Evolutionary conservation across 257 asterid genomes (phyloP).

Genomic region (Scutellaria galericulata): DNA sequence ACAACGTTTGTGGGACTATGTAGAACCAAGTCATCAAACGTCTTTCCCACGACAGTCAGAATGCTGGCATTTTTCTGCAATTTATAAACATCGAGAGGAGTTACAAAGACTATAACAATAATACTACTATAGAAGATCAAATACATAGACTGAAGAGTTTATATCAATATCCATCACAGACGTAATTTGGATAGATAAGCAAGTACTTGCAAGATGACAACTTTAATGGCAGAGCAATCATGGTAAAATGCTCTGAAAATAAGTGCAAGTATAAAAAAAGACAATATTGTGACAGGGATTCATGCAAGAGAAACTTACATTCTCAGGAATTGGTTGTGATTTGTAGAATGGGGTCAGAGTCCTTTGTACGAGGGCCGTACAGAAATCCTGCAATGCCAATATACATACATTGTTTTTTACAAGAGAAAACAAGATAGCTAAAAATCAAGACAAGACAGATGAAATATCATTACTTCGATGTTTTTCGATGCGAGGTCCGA

Average conservation of each 20-base stretch:
- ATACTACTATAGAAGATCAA: too few species aligned
- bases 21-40: slow-evolving; percentile 78
- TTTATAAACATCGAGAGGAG: slow-evolving; percentile 21
- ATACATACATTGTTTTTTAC: slow-evolving; percentile 1
- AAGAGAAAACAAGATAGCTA: slow-evolving; percentile 18
- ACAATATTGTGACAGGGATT: neutral
- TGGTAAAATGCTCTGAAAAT: neutral
- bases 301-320: slow-evolving; percentile 57
- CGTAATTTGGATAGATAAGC: neutral
- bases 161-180: too few species aligned
- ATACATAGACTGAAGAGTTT: too few species aligned
- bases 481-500: slow-evolving; percentile 61
- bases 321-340: slow-evolving; percentile 78
- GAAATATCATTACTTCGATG: slow-evolving; percentile 55
- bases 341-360: slow-evolving; percentile 70
- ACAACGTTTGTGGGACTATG: slow-evolving; percentile 60
- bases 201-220: neutral
- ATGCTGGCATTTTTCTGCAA: slow-evolving; percentile 73
- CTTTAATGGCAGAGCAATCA: neutral
- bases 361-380: slow-evolving; percentile 59
- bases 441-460: slow-evolving; percentile 31
- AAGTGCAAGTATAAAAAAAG: neutral
- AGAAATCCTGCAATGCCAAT: slow-evolving; percentile 71
- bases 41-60: slow-evolving; percentile 80
- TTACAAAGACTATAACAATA: neutral